Evolutionary conservation across 176 grass and related monocot species (phyloP), one percentile per base, ranked within the genome.

Genomic region (Microstegium vimineum): DNA sequence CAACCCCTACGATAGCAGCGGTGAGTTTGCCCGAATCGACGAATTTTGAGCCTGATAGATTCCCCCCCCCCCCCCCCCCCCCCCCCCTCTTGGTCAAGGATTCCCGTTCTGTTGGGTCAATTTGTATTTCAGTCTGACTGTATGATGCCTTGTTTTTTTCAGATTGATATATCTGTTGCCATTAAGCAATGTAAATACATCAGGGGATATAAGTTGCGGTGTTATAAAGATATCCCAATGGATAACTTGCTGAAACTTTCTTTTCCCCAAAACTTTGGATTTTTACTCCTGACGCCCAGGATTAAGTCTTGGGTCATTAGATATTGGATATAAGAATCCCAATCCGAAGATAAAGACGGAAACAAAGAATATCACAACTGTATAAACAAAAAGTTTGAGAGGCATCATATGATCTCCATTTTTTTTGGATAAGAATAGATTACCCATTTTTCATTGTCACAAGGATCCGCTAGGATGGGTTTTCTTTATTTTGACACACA

Each of bases 1-100:
- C 57, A 72, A 73, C 49, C 89, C 85, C 32, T 94, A 94, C 54
- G 95, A 94, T 43, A 93, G 84, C 74, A 98, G 95, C 80, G 92
- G 95, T 98, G 83, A 89, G 90, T 86, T 68, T 77, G 66, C 72
- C 69, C 70, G 79, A 77, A 74, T 73, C 26, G 1, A 43, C 68
- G 31, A 32, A 11, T 28, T 8, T 28, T 7, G 10, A 13, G 11
- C 33, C 34, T 7, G 12, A 17, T 71, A 2, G 27, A 4, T 32
- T n/a, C n/a, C n/a, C n/a, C n/a, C n/a, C n/a, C n/a, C n/a, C n/a
- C n/a, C n/a, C n/a, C n/a, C n/a, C n/a, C n/a, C n/a, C n/a, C n/a
- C n/a, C n/a, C n/a, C n/a, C n/a, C n/a, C 2, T 15, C 23, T 7
- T 15, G 0, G 49, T 17, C 9, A 65, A 5, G 67, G 81, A 72